Evolutionary conservation across 306 rosid genomes (phyloP).

Genomic region (Cucurbita maxima): DNA sequence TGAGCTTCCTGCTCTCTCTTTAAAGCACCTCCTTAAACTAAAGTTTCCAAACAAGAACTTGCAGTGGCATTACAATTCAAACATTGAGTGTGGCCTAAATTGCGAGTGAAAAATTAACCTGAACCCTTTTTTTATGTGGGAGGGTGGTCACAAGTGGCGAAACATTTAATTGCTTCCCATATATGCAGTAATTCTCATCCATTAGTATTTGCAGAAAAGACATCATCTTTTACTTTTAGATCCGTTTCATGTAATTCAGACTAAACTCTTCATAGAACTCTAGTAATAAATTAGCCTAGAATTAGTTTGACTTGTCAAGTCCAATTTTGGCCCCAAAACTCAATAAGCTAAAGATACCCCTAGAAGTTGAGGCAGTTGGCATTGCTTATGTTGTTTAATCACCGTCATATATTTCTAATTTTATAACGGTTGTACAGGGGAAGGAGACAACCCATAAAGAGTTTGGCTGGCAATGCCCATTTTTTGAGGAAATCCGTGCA

Average conservation of each 20-base stretch:
- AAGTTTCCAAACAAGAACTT: background rate
- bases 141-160: background rate
- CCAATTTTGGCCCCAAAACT: background rate
- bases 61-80: background rate
- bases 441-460: conserved; percentile 78
- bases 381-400: background rate
- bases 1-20: background rate
- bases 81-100: background rate
- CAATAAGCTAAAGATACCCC: background rate
- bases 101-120: background rate
- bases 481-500: conserved; percentile 72
- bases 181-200: background rate
- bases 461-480: conserved; percentile 56
- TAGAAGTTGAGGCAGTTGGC: background rate
- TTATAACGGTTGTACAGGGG: conserved; percentile 35
- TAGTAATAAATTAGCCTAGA: background rate
- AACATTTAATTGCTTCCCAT: background rate
- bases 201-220: background rate
- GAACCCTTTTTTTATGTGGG: background rate
- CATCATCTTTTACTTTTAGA: background rate
- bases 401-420: background rate
- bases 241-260: background rate
- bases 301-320: background rate
- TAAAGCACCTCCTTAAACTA: background rate
- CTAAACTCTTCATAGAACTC: background rate